These are phyloP conservation scores for Rehmannia glutinosa DNA, from an alignment of 257 asterid genomes.

Conservation along the genomic window DNA sequence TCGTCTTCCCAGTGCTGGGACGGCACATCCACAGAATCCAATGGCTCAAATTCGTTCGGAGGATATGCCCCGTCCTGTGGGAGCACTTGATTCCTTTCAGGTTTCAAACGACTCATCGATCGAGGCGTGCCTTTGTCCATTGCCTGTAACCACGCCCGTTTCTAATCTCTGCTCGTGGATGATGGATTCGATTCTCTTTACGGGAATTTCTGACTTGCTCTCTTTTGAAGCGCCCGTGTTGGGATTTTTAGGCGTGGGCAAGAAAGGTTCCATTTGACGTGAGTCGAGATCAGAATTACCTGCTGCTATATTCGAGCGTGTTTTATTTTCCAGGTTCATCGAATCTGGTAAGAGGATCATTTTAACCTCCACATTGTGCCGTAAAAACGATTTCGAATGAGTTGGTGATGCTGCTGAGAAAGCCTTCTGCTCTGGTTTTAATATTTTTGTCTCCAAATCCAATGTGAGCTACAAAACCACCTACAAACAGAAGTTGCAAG, in stretches of 20 bases:
- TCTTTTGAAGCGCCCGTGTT: conserved; percentile 34
- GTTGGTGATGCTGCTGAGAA: conserved; percentile 89
- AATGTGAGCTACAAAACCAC: conserved; percentile 74
- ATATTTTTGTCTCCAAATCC: conserved; percentile 64
- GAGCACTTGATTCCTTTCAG: conserved; percentile 85
- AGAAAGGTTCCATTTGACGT: conserved; percentile 24
- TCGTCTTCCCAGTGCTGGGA: conserved; percentile 73
- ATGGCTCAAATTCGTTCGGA: conserved; percentile 33
- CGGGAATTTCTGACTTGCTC: conserved; percentile 44
- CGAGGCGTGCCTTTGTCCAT: conserved; percentile 79
- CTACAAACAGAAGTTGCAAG: conserved; percentile 45
- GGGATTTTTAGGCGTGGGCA: conserved; percentile 31
- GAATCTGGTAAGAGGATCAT: conserved; percentile 53
- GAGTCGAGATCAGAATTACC: conserved; percentile 28
- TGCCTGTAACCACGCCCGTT: conserved; percentile 92
- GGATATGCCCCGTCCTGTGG: conserved; percentile 65
- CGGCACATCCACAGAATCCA: conserved; percentile 32
- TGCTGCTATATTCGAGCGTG: conserved; percentile 6
- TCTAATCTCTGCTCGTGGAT: conserved; percentile 82
- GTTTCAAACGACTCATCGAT: conserved; percentile 50
- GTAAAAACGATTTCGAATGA: conserved; percentile 74
- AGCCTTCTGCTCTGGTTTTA: conserved; percentile 88
- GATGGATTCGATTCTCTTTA: conserved; percentile 75
- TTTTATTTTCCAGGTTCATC: conserved; percentile 15
- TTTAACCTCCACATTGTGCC: conserved; percentile 75